Base-by-base conservation (phyloP, 306 rosid species). In the Cucurbita maxima region DNA sequence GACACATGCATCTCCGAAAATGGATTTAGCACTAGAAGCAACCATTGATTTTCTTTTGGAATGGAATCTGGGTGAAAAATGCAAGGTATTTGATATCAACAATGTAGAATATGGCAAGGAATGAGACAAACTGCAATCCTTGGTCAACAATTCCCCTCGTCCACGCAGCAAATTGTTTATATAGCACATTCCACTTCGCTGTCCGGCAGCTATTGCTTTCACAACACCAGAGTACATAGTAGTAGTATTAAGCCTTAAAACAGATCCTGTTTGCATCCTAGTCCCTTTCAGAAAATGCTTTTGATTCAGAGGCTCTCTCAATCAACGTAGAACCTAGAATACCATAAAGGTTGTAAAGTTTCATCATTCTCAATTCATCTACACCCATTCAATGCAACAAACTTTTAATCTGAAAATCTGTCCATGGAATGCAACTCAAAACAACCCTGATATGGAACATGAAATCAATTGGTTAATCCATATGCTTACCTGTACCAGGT, bases 241-340 rank as follows among this genome's bases (percentile, higher is more conserved):
- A 51, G 85, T 52, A 80, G 84, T 61, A 77, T 87, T 86, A 77
- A 90, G 77, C 88, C 77, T 89, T 38, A 84, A 81, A 20, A 86
- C 48, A 71, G 83, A 58, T 76, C 86, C 81, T 78, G 87, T 63
- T 79, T 76, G 83, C 97, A 94, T 90, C 82, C 85, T 80, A 87
- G 58, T 81, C 79, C 79, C 87, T 79, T 67, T 67, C 48, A 61
- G 64, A 59, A 72, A 82, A 79, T 34, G 73, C 66, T 63, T 72
- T 74, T 52, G 62, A 80, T 66, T 80, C 77, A 69, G 59, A 60
- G 11, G 53, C 71, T 40, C 75, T 75, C 71, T 60, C 79, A 45
- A 60, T 16, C 66, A 68, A 60, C 34, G 71, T 12, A 64, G 34
- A 77, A 74, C 59, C 77, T 75, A 70, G 51, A 61, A 13, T 52